Evolutionary conservation across 2,329 filamentous ascomycete species (phyloP).

Genomic region (Blastomyces parvus): DNA sequence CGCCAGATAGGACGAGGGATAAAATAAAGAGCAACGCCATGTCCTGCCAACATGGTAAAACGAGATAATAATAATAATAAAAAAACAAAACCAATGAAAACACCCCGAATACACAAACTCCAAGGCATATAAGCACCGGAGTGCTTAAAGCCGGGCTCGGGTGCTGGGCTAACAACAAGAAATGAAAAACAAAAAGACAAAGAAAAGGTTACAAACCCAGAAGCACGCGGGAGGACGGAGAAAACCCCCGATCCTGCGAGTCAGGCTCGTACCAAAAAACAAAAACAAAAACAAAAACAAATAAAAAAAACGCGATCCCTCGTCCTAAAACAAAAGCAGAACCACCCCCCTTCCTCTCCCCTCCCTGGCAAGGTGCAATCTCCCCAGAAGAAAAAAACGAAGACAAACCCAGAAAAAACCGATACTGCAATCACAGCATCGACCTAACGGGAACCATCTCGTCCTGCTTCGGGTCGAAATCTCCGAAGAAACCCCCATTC

Average conservation of each 20-base stretch:
- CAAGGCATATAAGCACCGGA: background rate
- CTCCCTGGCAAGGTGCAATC: background rate
- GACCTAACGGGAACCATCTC: slow-evolving; percentile 13
- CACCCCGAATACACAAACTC: background rate
- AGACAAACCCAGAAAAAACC: slow-evolving; percentile 38
- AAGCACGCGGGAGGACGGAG: background rate
- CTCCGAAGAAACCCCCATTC: slow-evolving; percentile 36
- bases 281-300: background rate
- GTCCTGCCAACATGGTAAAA: background rate
- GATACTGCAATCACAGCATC: slow-evolving; percentile 37
- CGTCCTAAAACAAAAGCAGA: background rate
- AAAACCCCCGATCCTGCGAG: background rate
- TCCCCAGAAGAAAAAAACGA: background rate
- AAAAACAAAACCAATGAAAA: background rate
- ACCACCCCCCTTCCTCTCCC: too few relatives aligned
- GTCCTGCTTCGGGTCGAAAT: slow-evolving; percentile 25
- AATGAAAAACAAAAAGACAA: background rate
- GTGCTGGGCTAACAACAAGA: background rate
- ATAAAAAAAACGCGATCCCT: background rate
- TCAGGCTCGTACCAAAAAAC: slow-evolving; percentile 1
- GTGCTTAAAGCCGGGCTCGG: background rate
- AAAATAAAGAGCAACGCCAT: background rate
- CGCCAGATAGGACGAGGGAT: background rate
- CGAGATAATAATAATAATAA: background rate
- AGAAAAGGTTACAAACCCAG: background rate